phyloP scores from a whole-genome alignment of 768 basidiomycete genomes.

The Pisolithus marmoratus region DNA sequence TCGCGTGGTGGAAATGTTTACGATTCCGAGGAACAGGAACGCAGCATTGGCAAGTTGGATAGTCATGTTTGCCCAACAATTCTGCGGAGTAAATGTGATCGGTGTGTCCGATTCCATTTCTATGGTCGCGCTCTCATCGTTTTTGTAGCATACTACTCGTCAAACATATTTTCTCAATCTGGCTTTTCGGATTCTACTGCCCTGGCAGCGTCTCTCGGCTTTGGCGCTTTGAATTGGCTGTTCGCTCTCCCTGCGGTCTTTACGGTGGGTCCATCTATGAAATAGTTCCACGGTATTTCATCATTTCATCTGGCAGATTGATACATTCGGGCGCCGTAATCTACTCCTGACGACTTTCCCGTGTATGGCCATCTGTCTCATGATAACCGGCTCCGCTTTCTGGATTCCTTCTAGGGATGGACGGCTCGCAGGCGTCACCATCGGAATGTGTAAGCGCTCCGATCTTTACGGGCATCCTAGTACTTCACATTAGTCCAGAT shows the following conservation, averaged over 20 bases:
- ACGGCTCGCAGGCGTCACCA: slow-evolving; percentile 43
- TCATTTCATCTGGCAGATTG: slow-evolving; percentile 40
- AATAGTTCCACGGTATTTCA: slow-evolving; percentile 16
- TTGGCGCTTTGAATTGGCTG: slow-evolving; percentile 51
- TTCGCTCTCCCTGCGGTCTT: slow-evolving; percentile 42
- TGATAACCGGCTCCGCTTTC: slow-evolving; percentile 73
- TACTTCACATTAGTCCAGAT: slow-evolving; percentile 23
- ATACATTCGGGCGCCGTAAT: slow-evolving; percentile 74
- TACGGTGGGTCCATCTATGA: slow-evolving; percentile 30
- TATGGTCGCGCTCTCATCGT: background rate
- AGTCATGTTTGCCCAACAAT: slow-evolving; percentile 73
- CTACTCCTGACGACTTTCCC: slow-evolving; percentile 76
- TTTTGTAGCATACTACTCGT: slow-evolving; percentile 39
- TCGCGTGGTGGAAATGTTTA: slow-evolving; percentile 65
- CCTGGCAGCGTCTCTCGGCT: slow-evolving; percentile 61
- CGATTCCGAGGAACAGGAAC: slow-evolving; percentile 65
- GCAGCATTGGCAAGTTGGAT: slow-evolving; percentile 34
- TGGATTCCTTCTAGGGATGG: slow-evolving; percentile 34
- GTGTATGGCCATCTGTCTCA: slow-evolving; percentile 69
- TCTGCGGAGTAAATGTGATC: slow-evolving; percentile 77
- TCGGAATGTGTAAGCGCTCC: slow-evolving; percentile 46
- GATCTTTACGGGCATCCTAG: no score
- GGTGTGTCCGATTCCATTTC: slow-evolving; percentile 15
- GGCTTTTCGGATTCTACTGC: slow-evolving; percentile 51
- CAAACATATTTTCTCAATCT: slow-evolving; percentile 61